phyloP scores from a whole-genome alignment of 164 flowering plant genomes.

The Annona cherimola region DNA sequence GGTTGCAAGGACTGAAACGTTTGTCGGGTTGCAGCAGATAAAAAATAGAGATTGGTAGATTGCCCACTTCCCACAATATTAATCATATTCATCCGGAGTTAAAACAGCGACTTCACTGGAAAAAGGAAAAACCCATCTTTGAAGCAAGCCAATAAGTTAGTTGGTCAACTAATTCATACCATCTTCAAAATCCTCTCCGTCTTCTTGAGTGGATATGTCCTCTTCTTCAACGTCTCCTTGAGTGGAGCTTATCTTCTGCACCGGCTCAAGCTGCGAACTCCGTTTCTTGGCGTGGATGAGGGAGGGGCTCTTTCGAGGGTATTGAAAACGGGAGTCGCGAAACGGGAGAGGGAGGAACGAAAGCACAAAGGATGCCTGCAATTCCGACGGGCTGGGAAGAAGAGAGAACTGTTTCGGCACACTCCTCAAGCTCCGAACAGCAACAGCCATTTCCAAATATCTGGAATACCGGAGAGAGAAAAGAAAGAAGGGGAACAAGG shows the following conservation, averaged over 20 bases:
- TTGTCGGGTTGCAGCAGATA: not conserved
- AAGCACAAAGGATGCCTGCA: not conserved
- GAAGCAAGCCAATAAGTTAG: no score
- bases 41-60: not conserved
- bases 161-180: slow-evolving; percentile 21
- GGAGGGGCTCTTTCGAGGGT: slow-evolving; percentile 8
- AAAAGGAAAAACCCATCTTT: not conserved
- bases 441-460: not conserved
- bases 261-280: slow-evolving; percentile 28
- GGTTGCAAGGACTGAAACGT: no score
- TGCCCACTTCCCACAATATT: no score
- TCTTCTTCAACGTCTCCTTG: slow-evolving; percentile 26
- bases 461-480: not conserved
- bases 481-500: no score
- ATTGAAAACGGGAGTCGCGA: slow-evolving; percentile 11
- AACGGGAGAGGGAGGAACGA: slow-evolving; percentile 9
- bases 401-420: not conserved
- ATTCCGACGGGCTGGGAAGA: not conserved
- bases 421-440: not conserved
- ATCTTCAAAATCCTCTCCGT: slow-evolving; percentile 41
- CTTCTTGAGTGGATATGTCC: slow-evolving; percentile 20
- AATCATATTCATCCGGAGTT: no score
- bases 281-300: slow-evolving; percentile 33
- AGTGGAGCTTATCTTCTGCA: slow-evolving; percentile 28
- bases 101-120: no score